phyloP scores from a whole-genome alignment of 1,139 yeast species.

The Candida sojae region DNA sequence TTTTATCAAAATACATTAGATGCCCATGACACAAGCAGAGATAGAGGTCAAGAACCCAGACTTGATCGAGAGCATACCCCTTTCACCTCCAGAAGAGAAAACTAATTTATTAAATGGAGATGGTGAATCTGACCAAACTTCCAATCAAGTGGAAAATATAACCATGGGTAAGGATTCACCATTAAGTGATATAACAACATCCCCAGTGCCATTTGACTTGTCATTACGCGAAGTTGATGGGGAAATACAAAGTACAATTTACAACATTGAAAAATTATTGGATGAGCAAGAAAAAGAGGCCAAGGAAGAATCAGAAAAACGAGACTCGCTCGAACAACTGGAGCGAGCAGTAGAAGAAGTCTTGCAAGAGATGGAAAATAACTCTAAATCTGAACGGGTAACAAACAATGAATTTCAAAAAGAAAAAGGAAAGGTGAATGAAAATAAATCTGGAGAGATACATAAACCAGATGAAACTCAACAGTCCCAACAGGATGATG shows the following conservation, averaged over 20 bases:
- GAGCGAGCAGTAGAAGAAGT: background rate
- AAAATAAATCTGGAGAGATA: background rate
- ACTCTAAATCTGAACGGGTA: background rate
- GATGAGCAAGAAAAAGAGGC: constrained; percentile 4
- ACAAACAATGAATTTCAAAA: background rate
- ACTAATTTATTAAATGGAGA: background rate
- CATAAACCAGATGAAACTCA: background rate
- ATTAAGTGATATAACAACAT: constrained; percentile 41
- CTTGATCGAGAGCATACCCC: constrained; percentile 3
- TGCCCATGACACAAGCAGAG: constrained; percentile 6
- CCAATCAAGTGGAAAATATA: constrained; percentile 7
- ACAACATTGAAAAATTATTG: constrained; percentile 4
- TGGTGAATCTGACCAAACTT: constrained; percentile 6
- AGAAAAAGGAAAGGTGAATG: background rate
- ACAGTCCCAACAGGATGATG: background rate
- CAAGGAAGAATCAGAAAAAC: constrained; percentile 1
- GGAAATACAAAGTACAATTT: constrained; percentile 5
- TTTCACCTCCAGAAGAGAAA: constrained; percentile 4
- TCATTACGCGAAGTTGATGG: constrained; percentile 11
- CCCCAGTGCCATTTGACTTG: constrained; percentile 39
- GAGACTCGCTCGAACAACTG: background rate
- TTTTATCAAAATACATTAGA: background rate
- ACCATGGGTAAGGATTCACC: constrained; percentile 31
- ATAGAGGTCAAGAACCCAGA: constrained; percentile 5
- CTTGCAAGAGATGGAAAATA: background rate